Conservation (phyloP, 2,329 filamentous ascomycete genomes). For the Pseudopithomyces maydicus region DNA sequence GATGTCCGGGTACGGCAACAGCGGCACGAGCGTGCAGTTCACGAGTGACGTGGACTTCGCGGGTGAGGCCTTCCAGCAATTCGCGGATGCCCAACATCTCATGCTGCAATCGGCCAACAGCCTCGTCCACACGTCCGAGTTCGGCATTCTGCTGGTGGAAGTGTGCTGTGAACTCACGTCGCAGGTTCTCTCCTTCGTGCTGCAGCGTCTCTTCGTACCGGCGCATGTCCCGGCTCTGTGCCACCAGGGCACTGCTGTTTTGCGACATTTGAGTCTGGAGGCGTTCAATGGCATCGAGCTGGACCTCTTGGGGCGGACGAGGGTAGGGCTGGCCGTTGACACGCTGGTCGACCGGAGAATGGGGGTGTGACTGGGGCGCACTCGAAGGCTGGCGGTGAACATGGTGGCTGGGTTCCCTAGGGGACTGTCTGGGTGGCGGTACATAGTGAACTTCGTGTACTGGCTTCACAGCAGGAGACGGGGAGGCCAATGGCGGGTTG, state of each 20-base stretch:
- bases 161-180: constrained; percentile 42
- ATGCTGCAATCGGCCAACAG: constrained; percentile 45
- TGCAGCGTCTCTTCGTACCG: constrained; percentile 32
- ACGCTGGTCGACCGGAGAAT: constrained; percentile 21
- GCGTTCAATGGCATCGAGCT: constrained; percentile 49
- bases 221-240: constrained; percentile 38
- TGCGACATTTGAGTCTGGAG: constrained; percentile 56
- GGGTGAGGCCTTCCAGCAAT: constrained; percentile 42
- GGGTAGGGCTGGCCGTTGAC: constrained; percentile 37
- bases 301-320: constrained; percentile 32
- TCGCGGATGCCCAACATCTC: constrained; percentile 48
- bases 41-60: constrained; percentile 35
- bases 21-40: constrained; percentile 28
- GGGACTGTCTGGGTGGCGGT: constrained; percentile 19
- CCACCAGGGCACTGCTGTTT: constrained; percentile 47
- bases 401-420: constrained; percentile 18
- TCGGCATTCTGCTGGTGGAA: constrained; percentile 34
- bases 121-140: constrained; percentile 48
- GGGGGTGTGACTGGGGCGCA: constrained; percentile 12
- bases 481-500: constrained; percentile 16
- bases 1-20: constrained; percentile 5
- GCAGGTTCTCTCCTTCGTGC: constrained; percentile 43
- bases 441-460: constrained; percentile 22
- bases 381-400: constrained; percentile 20
- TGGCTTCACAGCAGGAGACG: constrained; percentile 22